A percentile compares a stretch with the other conserved stretches of the same genome.
Evolutionary conservation across 805 yeast genomes (phyloP).

Genomic region (Candida sithepensis): DNA sequence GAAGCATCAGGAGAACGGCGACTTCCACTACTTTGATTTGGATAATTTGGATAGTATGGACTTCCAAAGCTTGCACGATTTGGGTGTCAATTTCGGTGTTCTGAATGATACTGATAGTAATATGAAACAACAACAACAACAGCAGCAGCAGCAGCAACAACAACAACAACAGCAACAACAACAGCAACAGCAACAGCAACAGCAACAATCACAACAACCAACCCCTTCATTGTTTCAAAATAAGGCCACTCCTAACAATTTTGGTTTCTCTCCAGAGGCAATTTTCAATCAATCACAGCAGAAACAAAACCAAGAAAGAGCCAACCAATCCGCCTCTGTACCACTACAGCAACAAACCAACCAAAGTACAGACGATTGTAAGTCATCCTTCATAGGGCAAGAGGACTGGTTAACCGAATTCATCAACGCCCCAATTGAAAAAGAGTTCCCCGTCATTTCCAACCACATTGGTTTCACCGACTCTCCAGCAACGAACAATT

Average conservation of each 20-base stretch:
- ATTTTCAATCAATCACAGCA: constrained; percentile 6
- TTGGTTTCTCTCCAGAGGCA: constrained; percentile 13
- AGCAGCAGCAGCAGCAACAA: background rate
- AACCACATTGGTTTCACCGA: constrained; percentile 60
- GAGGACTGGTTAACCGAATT: constrained; percentile 72
- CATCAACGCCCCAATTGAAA: constrained; percentile 61
- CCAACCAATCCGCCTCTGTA: constrained; percentile 3
- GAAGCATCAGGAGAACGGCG: constrained; percentile 25
- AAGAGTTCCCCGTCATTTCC: constrained; percentile 47
- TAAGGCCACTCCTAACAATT: constrained; percentile 4
- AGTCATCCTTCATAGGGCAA: constrained; percentile 6
- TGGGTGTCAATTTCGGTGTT: constrained; percentile 17
- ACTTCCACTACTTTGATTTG: constrained; percentile 32
- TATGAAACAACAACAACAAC: background rate
- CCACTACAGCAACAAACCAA: constrained; percentile 7
- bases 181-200: background rate
- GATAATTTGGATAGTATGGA: constrained; percentile 25
- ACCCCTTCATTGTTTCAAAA: constrained; percentile 11
- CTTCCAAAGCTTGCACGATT: constrained; percentile 20
- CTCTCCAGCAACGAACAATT: constrained; percentile 30
- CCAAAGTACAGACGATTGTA: background rate
- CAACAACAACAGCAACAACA: background rate
- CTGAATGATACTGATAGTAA: constrained; percentile 1
- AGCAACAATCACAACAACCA: background rate
- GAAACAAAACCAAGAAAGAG: background rate